Base-by-base conservation (phyloP, 495 filamentous ascomycete species). In the Cryomyces minteri region DNA sequence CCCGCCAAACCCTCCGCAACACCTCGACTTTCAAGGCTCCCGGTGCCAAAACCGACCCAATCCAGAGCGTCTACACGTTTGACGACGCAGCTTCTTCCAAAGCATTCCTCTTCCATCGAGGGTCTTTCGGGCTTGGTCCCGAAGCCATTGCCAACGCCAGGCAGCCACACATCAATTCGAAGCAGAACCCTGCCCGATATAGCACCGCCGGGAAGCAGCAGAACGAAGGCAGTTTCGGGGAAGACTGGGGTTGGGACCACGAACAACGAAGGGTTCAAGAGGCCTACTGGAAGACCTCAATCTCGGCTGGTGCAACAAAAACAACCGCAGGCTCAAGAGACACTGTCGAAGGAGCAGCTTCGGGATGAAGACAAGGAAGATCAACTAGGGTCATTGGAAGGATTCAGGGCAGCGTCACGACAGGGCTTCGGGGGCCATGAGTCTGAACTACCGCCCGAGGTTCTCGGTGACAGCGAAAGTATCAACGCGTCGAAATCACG, bases 11-110 rank as follows among this genome's bases (percentile, higher is more conserved):
- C 58, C 28, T 62, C 60, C 33, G 59, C 55, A 11, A 54, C 60
- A 40, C 59, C 61, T 47, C 54, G 59, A 29, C 50, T 50, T 1
- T 62, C 55, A 5, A 44, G 57, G 4, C 48, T 63, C 10, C 61
- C 61, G 1, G 53, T 61, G 30, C 54, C 53, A 14, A 51, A 44
- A 4, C 2, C 40, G n/a, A 40, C 36, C 33, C 44, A 30, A 11
- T 25, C 18, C 18, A 25, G 18, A 25, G 18, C 18, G 18, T 25
- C 18, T 2, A 1, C 18, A 1, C 18, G 18, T 25, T 25, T 1
- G 4, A 12, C 40, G 25, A 41, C n/a, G 40, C 40, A 9, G 45
- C 8, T 48, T 47, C 6, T 36, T 49, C 48, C 52, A 9, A 44
- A 46, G 3, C 38, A 48, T 2, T 12, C 47, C 4, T 4, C 44